Percentiles rank a stretch among this genome's conserved stretches.
phyloP scores from a whole-genome alignment of 2,329 filamentous ascomycete species.

The Raffaelea albimanens region DNA sequence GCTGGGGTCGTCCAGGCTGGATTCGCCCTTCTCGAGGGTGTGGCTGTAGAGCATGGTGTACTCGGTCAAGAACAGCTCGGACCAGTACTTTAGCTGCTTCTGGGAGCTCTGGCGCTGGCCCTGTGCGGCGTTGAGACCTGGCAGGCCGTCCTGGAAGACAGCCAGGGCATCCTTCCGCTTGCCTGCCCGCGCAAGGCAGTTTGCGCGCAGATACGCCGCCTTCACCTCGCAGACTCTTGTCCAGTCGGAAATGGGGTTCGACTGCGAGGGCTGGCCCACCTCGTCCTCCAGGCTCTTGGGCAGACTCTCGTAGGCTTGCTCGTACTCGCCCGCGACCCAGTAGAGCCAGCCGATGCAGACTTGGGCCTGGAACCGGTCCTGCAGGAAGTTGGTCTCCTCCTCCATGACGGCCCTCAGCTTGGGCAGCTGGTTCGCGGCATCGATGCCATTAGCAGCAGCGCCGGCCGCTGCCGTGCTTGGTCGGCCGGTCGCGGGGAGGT shows the following conservation, averaged over 20 bases:
- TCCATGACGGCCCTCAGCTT: slow-evolving; percentile 49
- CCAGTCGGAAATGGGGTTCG: slow-evolving; percentile 55
- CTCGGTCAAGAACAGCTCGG: slow-evolving; percentile 67
- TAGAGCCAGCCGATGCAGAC: slow-evolving; percentile 81
- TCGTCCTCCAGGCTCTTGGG: slow-evolving; percentile 50
- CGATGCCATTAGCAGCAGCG: slow-evolving; percentile 30
- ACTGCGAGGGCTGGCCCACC: slow-evolving; percentile 38
- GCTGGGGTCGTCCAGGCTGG: slow-evolving; percentile 40
- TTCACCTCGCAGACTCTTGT: slow-evolving; percentile 75
- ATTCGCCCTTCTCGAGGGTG: slow-evolving; percentile 41
- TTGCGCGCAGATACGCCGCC: slow-evolving; percentile 67
- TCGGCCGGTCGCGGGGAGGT: slow-evolving; percentile 25
- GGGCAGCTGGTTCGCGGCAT: slow-evolving; percentile 34
- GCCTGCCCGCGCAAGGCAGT: slow-evolving; percentile 41
- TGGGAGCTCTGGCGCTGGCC: slow-evolving; percentile 38
- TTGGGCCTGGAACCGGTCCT: slow-evolving; percentile 67
- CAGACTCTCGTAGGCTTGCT: slow-evolving; percentile 48
- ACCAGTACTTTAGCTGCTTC: slow-evolving; percentile 66
- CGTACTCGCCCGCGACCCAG: slow-evolving; percentile 65
- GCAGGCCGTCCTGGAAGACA: slow-evolving; percentile 57
- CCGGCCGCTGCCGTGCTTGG: slow-evolving; percentile 28
- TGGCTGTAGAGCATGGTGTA: slow-evolving; percentile 61
- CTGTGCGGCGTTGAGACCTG: slow-evolving; percentile 49
- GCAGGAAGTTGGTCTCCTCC: slow-evolving; percentile 39
- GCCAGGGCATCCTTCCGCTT: slow-evolving; percentile 50